Conservation (phyloP, 73 alveolate species). For the Paraurostyla sp. region DNA sequence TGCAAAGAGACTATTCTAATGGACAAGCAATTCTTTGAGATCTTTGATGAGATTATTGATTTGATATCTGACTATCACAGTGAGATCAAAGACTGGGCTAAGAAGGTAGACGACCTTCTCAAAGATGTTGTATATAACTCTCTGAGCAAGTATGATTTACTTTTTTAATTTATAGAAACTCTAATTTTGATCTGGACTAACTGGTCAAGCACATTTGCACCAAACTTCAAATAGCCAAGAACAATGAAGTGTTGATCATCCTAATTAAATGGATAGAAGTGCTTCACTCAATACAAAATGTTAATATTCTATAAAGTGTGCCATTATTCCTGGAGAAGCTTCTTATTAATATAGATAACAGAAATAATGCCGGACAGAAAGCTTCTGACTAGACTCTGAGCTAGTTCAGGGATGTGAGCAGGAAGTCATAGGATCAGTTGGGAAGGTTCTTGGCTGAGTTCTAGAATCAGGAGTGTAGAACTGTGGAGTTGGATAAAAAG, state of each 20-base stretch:
- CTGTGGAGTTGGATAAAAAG: conserved; percentile 67
- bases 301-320: conserved; percentile 68
- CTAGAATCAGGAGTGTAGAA: conserved; percentile 37
- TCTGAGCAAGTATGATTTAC: conserved; percentile 42
- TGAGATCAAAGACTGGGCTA: conserved; percentile 81
- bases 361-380: neutral
- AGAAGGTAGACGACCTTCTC: conserved; percentile 70
- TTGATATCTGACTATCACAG: conserved; percentile 56
- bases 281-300: conserved; percentile 73
- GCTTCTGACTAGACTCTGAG: conserved; percentile 3
- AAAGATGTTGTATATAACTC: conserved; percentile 74
- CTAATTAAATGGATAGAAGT: conserved; percentile 75
- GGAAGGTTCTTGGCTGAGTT: conserved; percentile 65
- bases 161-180: conserved; percentile 7
- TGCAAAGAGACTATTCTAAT: conserved; percentile 74
- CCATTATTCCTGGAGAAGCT: conserved; percentile 73
- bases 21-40: conserved; percentile 65
- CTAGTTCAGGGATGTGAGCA: conserved; percentile 52
- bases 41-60: conserved; percentile 69
- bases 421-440: conserved; percentile 61
- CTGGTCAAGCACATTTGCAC: conserved; percentile 62
- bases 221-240: conserved; percentile 51
- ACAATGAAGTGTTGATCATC: conserved; percentile 64
- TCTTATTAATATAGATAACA: conserved; percentile 43
- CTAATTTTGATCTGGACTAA: conserved; percentile 67